Base-by-base conservation (phyloP, 495 filamentous ascomycete genomes). In the Pseudoneurospora amorphoporcata region DNA sequence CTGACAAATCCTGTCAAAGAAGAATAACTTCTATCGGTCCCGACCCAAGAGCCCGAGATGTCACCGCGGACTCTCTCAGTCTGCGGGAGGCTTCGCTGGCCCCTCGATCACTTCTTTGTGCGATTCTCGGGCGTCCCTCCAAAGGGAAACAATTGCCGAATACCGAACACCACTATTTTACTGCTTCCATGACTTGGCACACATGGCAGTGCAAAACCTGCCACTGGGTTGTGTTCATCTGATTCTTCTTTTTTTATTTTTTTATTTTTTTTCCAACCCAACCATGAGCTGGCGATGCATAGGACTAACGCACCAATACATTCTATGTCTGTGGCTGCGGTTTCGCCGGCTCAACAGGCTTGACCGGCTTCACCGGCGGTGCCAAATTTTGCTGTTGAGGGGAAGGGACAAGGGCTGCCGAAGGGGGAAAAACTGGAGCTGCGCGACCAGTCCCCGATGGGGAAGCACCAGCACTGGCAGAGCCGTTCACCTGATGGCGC, bases 401-500 rank as follows among this genome's bases (percentile, higher is more conserved):
- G 68, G 83, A 85, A 12, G 88, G 87, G 32, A 86, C 84, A 40
- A 89, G 73, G 53, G 87, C 81, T 38, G 86, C 80, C 0, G 80
- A 78, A 32, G 88, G 88, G 29, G 86, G 86, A 16, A 88, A 75
- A 10, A 88, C 81, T n/a, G 82, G 76, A 29, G 79, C 53, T 75
- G 79, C 37, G 71, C 76, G 71, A 71, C 69, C 80, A 39, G 75
- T 75, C 61, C 69, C 74, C 69, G 72, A 75, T 61, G 71, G 73
- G 43, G 72, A 69, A 41, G 75, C 72, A 41, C 73, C 39, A 35
- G 42, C 42, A 38, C 74, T 73, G 73, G 76, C 32, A 69, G 76
- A 32, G 70, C 75, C 68, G 69, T 73, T 75, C 72, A 69, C 53
- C 69, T 42, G 71, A 39, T 72, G 68, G 35, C 77, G 79, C 39